These are phyloP conservation scores for Diaporthe sp. DNA, from an alignment of 2,329 filamentous ascomycete species.

Conservation along the genomic window DNA sequence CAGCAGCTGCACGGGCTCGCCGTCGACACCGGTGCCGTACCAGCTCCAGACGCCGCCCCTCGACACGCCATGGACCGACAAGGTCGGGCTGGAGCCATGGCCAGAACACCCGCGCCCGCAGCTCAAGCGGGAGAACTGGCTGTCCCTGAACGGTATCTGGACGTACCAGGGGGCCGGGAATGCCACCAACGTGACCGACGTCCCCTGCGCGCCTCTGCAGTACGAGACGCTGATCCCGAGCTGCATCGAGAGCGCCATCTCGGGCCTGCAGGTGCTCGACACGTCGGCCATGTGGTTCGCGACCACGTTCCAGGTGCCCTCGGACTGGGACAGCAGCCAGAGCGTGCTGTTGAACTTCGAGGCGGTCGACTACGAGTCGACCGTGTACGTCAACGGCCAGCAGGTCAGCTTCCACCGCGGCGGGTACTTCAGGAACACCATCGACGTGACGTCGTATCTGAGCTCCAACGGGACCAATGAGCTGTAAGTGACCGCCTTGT, in stretches of 20 bases:
- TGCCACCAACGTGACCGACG: constrained; percentile 39
- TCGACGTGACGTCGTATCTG: constrained; percentile 67
- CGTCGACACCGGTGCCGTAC: constrained; percentile 46
- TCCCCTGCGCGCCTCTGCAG: constrained; percentile 47
- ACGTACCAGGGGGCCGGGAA: constrained; percentile 57
- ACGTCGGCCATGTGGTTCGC: constrained; percentile 62
- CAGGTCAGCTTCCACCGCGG: constrained; percentile 66
- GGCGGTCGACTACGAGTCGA: constrained; percentile 69
- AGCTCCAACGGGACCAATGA: constrained; percentile 61
- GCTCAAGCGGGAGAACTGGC: constrained; percentile 65
- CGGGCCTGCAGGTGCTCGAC: constrained; percentile 59
- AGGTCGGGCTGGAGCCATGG: constrained; percentile 67
- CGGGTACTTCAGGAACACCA: constrained; percentile 71
- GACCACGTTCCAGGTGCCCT: constrained; percentile 63
- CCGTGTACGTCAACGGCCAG: constrained; percentile 69
- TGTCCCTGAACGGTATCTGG: constrained; percentile 71
- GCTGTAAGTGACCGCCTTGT: constrained; percentile 56
- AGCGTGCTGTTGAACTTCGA: constrained; percentile 68
- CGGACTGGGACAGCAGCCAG: constrained; percentile 56
- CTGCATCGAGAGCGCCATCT: constrained; percentile 60
- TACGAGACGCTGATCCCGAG: constrained; percentile 57
- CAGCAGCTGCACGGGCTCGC: neutral
- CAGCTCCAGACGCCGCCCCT: constrained; percentile 55
- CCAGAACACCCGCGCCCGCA: constrained; percentile 70
- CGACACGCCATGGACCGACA: constrained; percentile 65